Evolutionary conservation across 2,329 filamentous ascomycete genomes (phyloP), one percentile per base, ranked within the genome.

Genomic region (Phialophora verrucosa): DNA sequence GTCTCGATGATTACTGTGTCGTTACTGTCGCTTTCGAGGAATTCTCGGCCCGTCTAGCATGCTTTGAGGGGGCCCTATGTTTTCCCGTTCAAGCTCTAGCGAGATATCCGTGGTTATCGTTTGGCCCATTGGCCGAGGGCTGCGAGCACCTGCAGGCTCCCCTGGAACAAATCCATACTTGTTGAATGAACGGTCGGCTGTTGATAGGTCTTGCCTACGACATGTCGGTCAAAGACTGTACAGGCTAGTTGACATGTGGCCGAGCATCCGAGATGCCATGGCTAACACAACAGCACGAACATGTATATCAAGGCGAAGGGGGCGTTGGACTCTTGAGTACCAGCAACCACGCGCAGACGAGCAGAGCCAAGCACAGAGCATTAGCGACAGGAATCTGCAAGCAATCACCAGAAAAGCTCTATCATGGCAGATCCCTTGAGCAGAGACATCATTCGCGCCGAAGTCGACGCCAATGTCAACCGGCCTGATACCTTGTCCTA

Each of bases 381-480:
- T 25, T 23, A 6, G 29, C 54, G 17, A n/a, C 12, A 57, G 29
- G 8, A n/a, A 35, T 32, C 29, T 17, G 12, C 7, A n/a, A 17
- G 42, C 54, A 20, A n/a, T 14, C 42, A 38, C 4, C 23, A 50
- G 44, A 32, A 47, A 25, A 3, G 2, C 7, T 29, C 35, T 27
- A 54, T 20, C 35, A 66, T 66, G 64, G 32, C 32, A 35, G 64
- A 66, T 17, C 20, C 47, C 8, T 55, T 66, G 44, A 59, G 55
- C 47, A 58, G 64, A 38, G 59, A 66, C 35, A 44, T 66, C 32
- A 66, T 66, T 20, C 47, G 59, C 38, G 64, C 64, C 44, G 64
- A 66, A 38, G 59, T 66, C 29, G 64, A 66, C 31, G 64, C 64
- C n/a, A 62, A 66, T 42, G 55, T 27, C 11, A 55, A 59, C 35